Evolutionary conservation across 2,329 filamentous ascomycete genomes (phyloP).

Genomic region (Immersiporthe knoxdaviesiana): DNA sequence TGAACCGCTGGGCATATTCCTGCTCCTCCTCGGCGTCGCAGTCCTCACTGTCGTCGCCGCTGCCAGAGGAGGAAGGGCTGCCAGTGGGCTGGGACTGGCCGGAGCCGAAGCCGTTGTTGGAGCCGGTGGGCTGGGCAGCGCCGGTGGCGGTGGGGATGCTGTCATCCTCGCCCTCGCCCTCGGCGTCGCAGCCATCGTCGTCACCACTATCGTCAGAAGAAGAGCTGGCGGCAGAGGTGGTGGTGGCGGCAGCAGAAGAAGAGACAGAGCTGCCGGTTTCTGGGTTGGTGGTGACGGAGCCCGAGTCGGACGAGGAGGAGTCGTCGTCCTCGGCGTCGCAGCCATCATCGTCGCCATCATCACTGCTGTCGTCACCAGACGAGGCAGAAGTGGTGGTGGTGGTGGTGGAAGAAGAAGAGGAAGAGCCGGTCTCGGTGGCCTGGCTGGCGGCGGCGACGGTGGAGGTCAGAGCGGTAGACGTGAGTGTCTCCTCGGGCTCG

Average conservation of each 20-base stretch:
- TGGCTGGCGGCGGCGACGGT: not conserved
- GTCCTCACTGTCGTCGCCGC: constrained; percentile 16
- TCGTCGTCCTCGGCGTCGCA: constrained; percentile 19
- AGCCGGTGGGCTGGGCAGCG: not conserved
- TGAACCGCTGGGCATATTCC: constrained; percentile 9
- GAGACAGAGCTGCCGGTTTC: constrained; percentile 1
- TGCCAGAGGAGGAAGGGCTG: not conserved
- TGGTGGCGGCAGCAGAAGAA: not conserved
- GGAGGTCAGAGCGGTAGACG: not conserved
- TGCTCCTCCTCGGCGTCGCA: constrained; percentile 26
- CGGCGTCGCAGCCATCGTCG: constrained; percentile 7
- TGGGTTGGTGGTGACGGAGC: not conserved
- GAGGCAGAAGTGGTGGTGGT: not conserved
- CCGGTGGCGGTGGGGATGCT: not conserved
- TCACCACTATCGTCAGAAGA: constrained; percentile 4
- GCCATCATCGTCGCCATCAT: constrained; percentile 1
- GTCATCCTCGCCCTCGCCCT: constrained; percentile 8
- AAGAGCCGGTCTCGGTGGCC: not conserved
- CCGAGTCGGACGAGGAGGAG: not conserved
- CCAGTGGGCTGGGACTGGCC: not conserved
- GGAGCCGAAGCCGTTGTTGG: not conserved
- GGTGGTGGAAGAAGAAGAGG: not conserved
- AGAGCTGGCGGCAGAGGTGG: not conserved
- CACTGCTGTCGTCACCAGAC: constrained; percentile 4
- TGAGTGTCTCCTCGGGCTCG: not conserved